These are phyloP conservation scores for Anisodus tanguticus DNA, from an alignment of 257 asterid species.

Conservation along the genomic window DNA sequence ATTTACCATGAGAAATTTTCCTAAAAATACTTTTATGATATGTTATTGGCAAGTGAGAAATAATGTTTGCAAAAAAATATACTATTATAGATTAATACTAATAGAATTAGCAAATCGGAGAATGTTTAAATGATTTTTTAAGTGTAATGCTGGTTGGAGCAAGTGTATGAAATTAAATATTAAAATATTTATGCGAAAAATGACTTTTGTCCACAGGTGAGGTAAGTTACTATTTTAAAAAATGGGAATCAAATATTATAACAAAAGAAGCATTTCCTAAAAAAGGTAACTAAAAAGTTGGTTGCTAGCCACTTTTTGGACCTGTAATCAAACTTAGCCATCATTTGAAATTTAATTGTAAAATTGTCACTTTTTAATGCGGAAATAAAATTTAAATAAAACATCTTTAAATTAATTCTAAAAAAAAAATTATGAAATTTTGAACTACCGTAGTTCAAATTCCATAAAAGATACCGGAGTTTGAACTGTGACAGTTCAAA, in stretches of 20 bases:
- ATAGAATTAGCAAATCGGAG: no score
- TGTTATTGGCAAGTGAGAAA: no score
- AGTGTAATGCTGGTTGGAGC: no score
- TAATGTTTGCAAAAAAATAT: no score
- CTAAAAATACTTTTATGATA: no score
- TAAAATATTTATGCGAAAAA: background rate
- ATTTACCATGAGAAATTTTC: no score
- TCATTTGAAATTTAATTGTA: background rate
- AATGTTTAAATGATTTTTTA: no score
- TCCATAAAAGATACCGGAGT: background rate
- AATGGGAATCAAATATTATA: background rate
- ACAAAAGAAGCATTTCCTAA: background rate
- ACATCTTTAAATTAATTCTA: no score
- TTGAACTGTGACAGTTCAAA: no score
- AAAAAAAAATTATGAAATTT: no score
- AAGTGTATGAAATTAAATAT: no score
- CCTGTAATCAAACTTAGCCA: background rate
- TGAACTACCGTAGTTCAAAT: background rate
- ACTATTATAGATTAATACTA: no score
- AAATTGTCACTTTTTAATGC: background rate
- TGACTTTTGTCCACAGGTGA: background rate
- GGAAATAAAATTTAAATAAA: background rate
- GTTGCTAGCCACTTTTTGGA: background rate
- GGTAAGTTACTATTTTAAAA: background rate
- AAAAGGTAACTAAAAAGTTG: background rate